Base-by-base conservation (phyloP, 129 eudicot genomes). In the Apium graveolens region DNA sequence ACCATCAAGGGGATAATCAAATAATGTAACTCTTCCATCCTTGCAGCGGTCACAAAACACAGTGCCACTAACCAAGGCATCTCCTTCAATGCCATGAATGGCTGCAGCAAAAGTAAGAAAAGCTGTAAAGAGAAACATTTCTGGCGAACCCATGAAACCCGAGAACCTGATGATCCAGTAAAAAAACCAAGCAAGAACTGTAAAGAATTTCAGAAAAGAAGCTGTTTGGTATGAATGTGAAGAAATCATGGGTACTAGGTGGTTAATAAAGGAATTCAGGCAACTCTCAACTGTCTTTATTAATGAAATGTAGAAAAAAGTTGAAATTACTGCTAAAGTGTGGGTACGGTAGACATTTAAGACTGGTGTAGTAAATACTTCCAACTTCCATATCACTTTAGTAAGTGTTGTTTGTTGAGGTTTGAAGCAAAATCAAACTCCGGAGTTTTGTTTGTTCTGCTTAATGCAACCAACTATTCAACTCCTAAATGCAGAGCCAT, bases 21-120 rank as follows among this genome's bases (percentile, higher is more conserved):
- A 96, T 69, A 91, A 88, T 26, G 99, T 84, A 17, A 96, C 76
- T 26, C 79, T 86, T 81, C 99, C 99, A 86, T 96, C 99, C 83
- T 89, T 92, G 89, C 99, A 96, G 81, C 86, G 99, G 82, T 96
- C 99, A 87, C 99, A 96, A 39, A 92, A 92, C 78, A 96, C 97
- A 62, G 95, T 76, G 53, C 99, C 99, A 79, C 87, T 83, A 82
- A 92, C 97, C 86, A 92, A 85, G 49, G 96, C 83, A 83, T 81
- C 86, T 29, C 91, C 99, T 76, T 80, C 63, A 86, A 83, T 91
- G 86, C 88, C 91, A 83, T 76, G 63, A 83, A 92, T 92, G 86
- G 87, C 90, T 68, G 89, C 89, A 84, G 84, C 85, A 71, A 84
- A 62, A 85, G 86, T 79, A n/a, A 91, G 63, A 82, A 88, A 78